Conservation (phyloP, 2,329 filamentous ascomycete species). For the Penicillium sp. region DNA sequence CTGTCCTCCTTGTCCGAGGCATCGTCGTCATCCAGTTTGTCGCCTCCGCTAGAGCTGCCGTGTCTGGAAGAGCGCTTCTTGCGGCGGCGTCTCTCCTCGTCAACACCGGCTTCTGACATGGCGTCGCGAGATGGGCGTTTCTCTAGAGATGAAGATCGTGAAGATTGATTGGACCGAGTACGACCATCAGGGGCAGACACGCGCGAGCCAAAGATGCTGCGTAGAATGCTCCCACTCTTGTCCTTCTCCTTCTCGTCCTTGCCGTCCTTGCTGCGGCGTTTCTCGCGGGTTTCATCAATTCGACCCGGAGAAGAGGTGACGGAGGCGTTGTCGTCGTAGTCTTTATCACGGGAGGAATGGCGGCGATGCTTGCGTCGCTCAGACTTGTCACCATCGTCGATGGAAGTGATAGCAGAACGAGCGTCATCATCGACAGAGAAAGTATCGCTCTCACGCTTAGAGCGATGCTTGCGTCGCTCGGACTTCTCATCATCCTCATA, state of each 20-base stretch:
- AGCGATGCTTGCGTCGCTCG: slow-evolving; percentile 31
- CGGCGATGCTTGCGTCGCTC: slow-evolving; percentile 29
- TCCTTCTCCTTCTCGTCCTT: slow-evolving; percentile 35
- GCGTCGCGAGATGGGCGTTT: slow-evolving; percentile 35
- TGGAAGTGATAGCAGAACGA: slow-evolving; percentile 7
- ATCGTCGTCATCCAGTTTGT: slow-evolving; percentile 47
- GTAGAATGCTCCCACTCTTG: slow-evolving; percentile 38
- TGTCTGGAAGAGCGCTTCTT: slow-evolving; percentile 48
- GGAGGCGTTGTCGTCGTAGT: slow-evolving; percentile 43
- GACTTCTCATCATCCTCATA: slow-evolving; percentile 25
- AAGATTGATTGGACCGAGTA: slow-evolving; percentile 9
- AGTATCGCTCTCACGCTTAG: slow-evolving; percentile 14
- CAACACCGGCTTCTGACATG: slow-evolving; percentile 41
- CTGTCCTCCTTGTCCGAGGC: slow-evolving; percentile 49
- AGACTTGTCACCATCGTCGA: slow-evolving; percentile 13
- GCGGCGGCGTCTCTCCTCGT: slow-evolving; percentile 47
- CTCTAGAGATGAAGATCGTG: slow-evolving; percentile 31
- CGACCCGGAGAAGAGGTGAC: slow-evolving; percentile 37
- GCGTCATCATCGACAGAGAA: slow-evolving; percentile 9
- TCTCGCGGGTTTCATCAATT: slow-evolving; percentile 35
- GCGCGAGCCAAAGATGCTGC: slow-evolving; percentile 42
- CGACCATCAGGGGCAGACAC: slow-evolving; percentile 34
- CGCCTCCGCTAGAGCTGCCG: slow-evolving; percentile 45
- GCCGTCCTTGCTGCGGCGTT: slow-evolving; percentile 32
- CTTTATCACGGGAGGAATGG: slow-evolving; percentile 26